Base-by-base conservation (phyloP, 78 protist genomes). In the Diacronema lutheri region DNA sequence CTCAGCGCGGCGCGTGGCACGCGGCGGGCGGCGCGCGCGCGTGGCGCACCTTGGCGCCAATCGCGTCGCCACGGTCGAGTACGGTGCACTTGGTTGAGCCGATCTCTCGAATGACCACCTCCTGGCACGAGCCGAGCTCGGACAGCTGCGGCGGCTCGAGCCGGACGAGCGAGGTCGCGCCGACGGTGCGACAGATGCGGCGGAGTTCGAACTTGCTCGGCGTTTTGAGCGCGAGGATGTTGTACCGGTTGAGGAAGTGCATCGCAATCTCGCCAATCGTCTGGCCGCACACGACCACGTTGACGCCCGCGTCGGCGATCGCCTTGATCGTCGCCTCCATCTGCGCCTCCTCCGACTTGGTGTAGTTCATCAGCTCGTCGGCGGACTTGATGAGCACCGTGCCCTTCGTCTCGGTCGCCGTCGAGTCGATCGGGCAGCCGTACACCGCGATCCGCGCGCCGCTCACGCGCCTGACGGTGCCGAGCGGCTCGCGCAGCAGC, bases 321-420 rank as follows among this genome's bases (percentile, higher is more conserved):
- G 58, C 94, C 73, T 86, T 76, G 83, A 98, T 89, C 23, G 72
- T 61, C 89, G 71, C 55, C 61, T 90, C 96, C 25, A 97, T 90
- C 20, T 74, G 37, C 12, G 50, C 76, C 88, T 98, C 99, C 92
- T 98, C 99, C 73, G 92, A 92, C 60, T 68, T 76, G 38, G 85
- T 61, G 92, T 89, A 98, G 55, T 77, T 44, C 72, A 90, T 37
- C 57, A 98, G 94, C 71, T 97, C 97, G 33, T 93, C 92, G 0
- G 97, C 98, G 29, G 68, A 87, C 74, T 95, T 90, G 83, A 99
- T 62, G n/a, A 96, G 91, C 44, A 96, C 98, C 14, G 94, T 96
- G 35, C 98, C 99, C 93, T 94, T 94, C 21, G 99, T 96, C 88
- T 99, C 99, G 23, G 99, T 96, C 29, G 81, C 44, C 29, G 97